These are phyloP conservation scores for Arthromyces matolae DNA, from an alignment of 768 basidiomycete species.

Conservation along the genomic window DNA sequence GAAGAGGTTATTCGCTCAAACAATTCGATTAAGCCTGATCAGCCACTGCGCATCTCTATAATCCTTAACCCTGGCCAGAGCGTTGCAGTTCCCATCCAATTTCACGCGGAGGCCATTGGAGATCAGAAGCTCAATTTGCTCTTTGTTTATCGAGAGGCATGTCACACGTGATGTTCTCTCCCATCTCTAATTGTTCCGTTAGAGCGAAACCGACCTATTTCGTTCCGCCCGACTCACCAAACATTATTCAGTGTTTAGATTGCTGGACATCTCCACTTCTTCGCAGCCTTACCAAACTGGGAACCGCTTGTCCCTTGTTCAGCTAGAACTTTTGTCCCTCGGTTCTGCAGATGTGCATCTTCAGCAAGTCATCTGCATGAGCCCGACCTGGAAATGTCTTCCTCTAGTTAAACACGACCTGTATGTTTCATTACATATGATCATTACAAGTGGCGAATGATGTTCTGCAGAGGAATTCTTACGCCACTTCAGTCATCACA, in stretches of 20 bases:
- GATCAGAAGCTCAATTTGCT: slow-evolving; percentile 54
- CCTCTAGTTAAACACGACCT: slow-evolving; percentile 31
- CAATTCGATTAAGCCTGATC: slow-evolving; percentile 49
- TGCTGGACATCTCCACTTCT: slow-evolving; percentile 50
- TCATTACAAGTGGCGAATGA: slow-evolving; percentile 4
- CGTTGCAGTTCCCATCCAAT: slow-evolving; percentile 46
- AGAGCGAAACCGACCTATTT: slow-evolving; percentile 52
- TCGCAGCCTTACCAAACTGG: slow-evolving; percentile 47
- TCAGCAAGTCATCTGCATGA: slow-evolving; percentile 59
- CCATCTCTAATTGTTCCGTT: slow-evolving; percentile 1
- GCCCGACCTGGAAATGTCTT: slow-evolving; percentile 63
- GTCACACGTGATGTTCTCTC: neutral
- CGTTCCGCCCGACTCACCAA: slow-evolving; percentile 53
- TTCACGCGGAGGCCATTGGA: slow-evolving; percentile 49
- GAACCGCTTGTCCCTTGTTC: slow-evolving; percentile 49
- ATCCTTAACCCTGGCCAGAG: slow-evolving; percentile 46
- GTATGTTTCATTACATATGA: slow-evolving; percentile 36
- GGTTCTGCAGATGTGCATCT: slow-evolving; percentile 42
- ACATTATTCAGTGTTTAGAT: slow-evolving; percentile 54
- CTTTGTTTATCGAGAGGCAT: slow-evolving; percentile 61
- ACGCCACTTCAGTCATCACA: slow-evolving; percentile 46
- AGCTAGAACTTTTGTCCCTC: slow-evolving; percentile 55
- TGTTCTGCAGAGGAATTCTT: slow-evolving; percentile 35
- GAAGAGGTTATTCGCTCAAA: slow-evolving; percentile 40
- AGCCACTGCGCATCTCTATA: slow-evolving; percentile 46